phyloP scores from a whole-genome alignment of 108 stramenopile species.

The Fragilariopsis cylindrus region DNA sequence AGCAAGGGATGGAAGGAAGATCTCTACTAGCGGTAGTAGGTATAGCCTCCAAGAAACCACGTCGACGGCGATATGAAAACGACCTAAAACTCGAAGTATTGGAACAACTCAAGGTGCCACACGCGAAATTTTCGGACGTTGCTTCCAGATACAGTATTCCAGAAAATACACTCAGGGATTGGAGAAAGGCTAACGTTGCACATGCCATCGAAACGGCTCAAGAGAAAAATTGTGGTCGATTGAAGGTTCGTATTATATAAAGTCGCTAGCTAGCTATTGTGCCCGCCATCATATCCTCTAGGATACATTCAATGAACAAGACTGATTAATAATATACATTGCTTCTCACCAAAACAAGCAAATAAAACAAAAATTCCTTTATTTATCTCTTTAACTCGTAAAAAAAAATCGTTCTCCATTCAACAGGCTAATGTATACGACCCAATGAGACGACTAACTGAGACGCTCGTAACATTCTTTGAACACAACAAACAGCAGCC shows the following conservation, averaged over 20 bases:
- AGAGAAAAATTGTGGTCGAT: slow-evolving; percentile 17
- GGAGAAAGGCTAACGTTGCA: slow-evolving; percentile 25
- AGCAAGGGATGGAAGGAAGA: background rate
- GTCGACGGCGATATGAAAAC: slow-evolving; percentile 36
- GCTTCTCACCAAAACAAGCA: background rate
- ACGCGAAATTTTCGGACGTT: slow-evolving; percentile 21
- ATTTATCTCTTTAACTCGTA: background rate
- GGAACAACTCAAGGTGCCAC: slow-evolving; percentile 26
- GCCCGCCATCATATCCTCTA: too few species aligned
- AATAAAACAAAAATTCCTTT: background rate
- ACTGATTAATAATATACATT: background rate
- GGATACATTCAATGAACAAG: background rate
- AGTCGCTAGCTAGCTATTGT: too few species aligned
- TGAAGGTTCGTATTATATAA: slow-evolving; percentile 8
- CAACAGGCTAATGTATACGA: slow-evolving; percentile 29
- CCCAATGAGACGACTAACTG: slow-evolving; percentile 29
- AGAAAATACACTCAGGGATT: slow-evolving; percentile 39
- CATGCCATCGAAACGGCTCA: slow-evolving; percentile 30
- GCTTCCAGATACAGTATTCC: slow-evolving; percentile 31
- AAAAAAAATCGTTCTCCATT: too few species aligned
- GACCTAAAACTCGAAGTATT: slow-evolving; percentile 31
- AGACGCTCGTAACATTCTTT: slow-evolving; percentile 32
- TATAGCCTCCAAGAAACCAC: slow-evolving; percentile 31
- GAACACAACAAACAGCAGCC: slow-evolving; percentile 29
- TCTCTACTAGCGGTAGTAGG: background rate